phyloP scores from a whole-genome alignment of 345 rosid species.

The Citrus sp. region DNA sequence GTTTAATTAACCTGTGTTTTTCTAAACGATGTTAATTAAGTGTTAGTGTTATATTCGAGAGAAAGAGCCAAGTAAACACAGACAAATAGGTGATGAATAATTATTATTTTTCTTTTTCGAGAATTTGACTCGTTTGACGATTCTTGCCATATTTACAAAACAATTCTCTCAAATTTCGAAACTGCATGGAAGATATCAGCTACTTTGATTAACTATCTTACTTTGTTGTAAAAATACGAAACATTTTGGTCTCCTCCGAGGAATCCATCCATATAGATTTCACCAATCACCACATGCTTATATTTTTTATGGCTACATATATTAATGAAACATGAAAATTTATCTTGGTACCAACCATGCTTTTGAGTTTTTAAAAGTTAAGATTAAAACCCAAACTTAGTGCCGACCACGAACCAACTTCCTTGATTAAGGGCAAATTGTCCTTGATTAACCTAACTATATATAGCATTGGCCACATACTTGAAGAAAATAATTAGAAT shows the following conservation, averaged over 20 bases:
- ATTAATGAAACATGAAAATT: background rate
- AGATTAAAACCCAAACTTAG: background rate
- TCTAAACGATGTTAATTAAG: no score
- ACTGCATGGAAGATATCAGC: background rate
- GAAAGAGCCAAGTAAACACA: background rate
- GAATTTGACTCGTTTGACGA: background rate
- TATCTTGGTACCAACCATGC: background rate
- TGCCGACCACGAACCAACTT: background rate
- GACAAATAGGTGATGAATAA: background rate
- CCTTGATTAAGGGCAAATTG: background rate
- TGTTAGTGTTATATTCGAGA: no score
- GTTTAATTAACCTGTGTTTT: no score
- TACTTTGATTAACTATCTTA: background rate
- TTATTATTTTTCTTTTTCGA: background rate
- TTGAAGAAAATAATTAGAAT: no score
- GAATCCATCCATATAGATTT: background rate
- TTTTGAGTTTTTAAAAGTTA: background rate
- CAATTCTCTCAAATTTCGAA: background rate
- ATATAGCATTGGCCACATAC: background rate
- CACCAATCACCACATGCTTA: background rate
- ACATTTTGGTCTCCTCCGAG: background rate
- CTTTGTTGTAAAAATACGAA: background rate
- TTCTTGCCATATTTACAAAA: background rate
- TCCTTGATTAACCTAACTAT: background rate
- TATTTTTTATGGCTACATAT: background rate